Percentiles rank a stretch among this genome's conserved stretches.
Conservation (phyloP, 2,329 filamentous ascomycete genomes). For the Ophiostoma piceae region DNA sequence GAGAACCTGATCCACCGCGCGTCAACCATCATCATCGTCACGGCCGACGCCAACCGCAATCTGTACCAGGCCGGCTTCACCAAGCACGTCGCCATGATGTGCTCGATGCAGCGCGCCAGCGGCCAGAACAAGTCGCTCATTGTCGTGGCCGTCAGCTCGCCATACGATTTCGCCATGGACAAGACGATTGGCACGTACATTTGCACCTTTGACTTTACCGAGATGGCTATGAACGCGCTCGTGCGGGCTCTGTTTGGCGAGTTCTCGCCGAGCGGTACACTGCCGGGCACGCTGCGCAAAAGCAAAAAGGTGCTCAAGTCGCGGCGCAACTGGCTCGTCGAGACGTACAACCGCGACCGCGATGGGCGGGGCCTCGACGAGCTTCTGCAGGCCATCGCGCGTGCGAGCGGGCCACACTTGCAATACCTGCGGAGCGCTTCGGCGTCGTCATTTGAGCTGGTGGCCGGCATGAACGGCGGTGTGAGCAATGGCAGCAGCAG, state of each 20-base stretch:
- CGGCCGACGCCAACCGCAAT: conserved; percentile 89
- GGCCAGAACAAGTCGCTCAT: conserved; percentile 85
- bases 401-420: conserved; percentile 60
- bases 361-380: conserved; percentile 69
- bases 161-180: conserved; percentile 95
- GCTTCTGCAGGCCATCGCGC: conserved; percentile 66
- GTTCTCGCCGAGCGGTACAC: conserved; percentile 51
- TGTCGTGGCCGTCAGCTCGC: conserved; percentile 88
- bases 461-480: background rate
- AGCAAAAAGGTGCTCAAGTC: conserved; percentile 83
- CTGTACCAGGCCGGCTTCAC: conserved; percentile 91
- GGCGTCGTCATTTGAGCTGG: conserved; percentile 69
- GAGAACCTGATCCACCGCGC: conserved; percentile 88
- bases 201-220: conserved; percentile 94
- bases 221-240: conserved; percentile 78
- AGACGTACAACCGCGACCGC: conserved; percentile 74
- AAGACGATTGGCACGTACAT: conserved; percentile 85
- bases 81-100: conserved; percentile 94
- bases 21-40: conserved; percentile 82
- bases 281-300: conserved; percentile 73
- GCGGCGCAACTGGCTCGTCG: conserved; percentile 92
- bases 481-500: background rate
- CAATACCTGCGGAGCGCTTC: conserved; percentile 65
- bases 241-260: conserved; percentile 82
- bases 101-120: conserved; percentile 69